Evolutionary conservation across 257 asterid genomes (phyloP).

Genomic region (Capsicum chinense): DNA sequence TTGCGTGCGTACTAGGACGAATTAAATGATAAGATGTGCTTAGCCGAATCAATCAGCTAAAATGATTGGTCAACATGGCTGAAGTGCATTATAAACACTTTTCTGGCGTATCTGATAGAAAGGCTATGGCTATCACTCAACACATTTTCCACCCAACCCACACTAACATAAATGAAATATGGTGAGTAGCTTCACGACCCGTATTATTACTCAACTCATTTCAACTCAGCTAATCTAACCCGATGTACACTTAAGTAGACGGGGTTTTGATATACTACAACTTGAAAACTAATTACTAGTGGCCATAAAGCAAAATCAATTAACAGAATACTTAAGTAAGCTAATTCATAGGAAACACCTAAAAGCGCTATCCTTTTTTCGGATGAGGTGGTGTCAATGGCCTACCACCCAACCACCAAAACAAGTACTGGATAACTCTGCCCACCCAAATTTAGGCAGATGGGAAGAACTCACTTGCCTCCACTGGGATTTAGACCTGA

Average conservation of each 20-base stretch:
- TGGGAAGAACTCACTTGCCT: constrained; percentile 1
- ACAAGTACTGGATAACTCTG: neutral
- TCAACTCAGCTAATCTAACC: neutral
- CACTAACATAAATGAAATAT: neutral
- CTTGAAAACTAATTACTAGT: neutral
- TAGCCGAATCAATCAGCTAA: neutral
- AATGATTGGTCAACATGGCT: neutral
- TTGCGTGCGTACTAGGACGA: neutral
- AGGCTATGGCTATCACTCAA: constrained; percentile 6
- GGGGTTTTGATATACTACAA: neutral
- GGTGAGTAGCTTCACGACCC: neutral
- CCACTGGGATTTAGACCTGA: neutral
- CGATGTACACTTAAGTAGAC: too few relatives aligned
- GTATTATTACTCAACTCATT: too few relatives aligned
- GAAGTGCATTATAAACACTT: neutral
- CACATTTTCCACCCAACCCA: neutral
- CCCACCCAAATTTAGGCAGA: neutral
- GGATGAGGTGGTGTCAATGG: neutral
- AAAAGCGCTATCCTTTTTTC: neutral
- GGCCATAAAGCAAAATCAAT: neutral
- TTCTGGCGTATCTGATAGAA: neutral
- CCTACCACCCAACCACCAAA: neutral
- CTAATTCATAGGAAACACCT: neutral
- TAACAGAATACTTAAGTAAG: neutral
- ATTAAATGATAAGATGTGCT: neutral